A percentile compares a stretch with the other conserved stretches of the same genome.
phyloP scores from a whole-genome alignment of 148 eudicot species.

The Pharnaceum exiguum region DNA sequence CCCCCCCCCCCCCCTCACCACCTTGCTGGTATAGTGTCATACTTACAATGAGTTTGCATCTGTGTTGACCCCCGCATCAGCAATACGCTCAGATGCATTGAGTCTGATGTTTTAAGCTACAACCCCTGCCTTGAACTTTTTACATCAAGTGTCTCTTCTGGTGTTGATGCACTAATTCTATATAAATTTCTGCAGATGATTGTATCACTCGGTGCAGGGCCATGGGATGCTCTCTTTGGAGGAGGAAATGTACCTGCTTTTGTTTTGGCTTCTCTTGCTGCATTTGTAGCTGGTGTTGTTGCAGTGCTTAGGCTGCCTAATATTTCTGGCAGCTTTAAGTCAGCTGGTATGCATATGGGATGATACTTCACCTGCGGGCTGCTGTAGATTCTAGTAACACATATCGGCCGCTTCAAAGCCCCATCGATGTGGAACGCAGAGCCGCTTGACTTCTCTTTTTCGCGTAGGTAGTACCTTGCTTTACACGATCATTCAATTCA shows the following conservation, averaged over 20 bases:
- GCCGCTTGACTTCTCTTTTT: slow-evolving; percentile 7
- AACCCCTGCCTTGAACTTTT: not conserved
- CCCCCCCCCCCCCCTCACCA: too few species aligned
- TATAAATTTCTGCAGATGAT: slow-evolving; percentile 48
- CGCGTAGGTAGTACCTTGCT: slow-evolving; percentile 18
- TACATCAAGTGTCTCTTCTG: not conserved
- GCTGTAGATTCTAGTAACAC: not conserved
- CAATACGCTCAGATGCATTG: too few species aligned
- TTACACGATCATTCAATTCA: slow-evolving; percentile 24
- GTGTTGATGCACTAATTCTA: not conserved
- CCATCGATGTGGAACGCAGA: not conserved
- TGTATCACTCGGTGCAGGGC: slow-evolving; percentile 96
- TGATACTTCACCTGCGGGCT: slow-evolving; percentile 27
- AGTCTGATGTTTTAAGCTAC: not conserved
- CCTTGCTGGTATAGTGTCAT: too few species aligned
- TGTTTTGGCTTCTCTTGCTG: slow-evolving; percentile 72
- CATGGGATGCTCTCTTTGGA: slow-evolving; percentile 96
- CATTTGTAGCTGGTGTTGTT: slow-evolving; percentile 72
- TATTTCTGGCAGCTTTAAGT: slow-evolving; percentile 53
- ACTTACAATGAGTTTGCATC: too few species aligned
- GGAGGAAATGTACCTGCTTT: slow-evolving; percentile 95
- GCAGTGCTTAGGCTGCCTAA: slow-evolving; percentile 71
- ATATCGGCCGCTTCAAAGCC: slow-evolving; percentile 13
- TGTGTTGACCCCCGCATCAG: too few species aligned
- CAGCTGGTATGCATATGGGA: slow-evolving; percentile 87